These are phyloP conservation scores for Trichothecium roseum DNA, from an alignment of 2,329 filamentous ascomycete genomes.

Conservation along the genomic window DNA sequence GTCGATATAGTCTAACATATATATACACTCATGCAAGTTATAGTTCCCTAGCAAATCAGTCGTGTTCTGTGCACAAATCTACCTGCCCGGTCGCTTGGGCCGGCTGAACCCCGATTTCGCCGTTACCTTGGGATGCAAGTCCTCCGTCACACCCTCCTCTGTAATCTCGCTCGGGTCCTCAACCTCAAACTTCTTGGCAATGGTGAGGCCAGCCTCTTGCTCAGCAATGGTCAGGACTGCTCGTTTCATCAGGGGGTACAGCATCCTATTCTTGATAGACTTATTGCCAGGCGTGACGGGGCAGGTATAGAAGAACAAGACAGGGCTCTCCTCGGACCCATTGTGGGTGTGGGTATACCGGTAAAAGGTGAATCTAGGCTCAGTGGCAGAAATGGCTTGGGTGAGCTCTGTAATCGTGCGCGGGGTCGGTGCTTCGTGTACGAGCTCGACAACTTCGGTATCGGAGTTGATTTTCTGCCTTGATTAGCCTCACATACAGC, in stretches of 20 bases:
- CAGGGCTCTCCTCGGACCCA: slow-evolving; percentile 41
- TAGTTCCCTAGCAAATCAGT: neutral
- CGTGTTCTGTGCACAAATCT: slow-evolving; percentile 4
- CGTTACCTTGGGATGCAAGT: slow-evolving; percentile 58
- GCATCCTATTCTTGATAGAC: slow-evolving; percentile 73
- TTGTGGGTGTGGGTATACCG: slow-evolving; percentile 49
- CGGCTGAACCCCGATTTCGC: slow-evolving; percentile 61
- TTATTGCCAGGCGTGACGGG: slow-evolving; percentile 54
- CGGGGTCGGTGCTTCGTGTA: slow-evolving; percentile 37
- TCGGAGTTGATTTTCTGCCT: slow-evolving; percentile 59
- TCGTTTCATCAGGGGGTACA: slow-evolving; percentile 65
- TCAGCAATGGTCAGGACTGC: slow-evolving; percentile 58
- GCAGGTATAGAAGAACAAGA: slow-evolving; percentile 78
- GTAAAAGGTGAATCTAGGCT: slow-evolving; percentile 74
- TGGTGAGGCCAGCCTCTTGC: slow-evolving; percentile 50
- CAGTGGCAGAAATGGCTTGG: slow-evolving; percentile 49
- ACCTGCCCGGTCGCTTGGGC: slow-evolving; percentile 69
- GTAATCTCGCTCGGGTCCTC: slow-evolving; percentile 62
- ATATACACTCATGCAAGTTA: slow-evolving; percentile 11
- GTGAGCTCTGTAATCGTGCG: slow-evolving; percentile 49
- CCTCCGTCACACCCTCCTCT: slow-evolving; percentile 51
- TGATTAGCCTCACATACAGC: slow-evolving; percentile 4
- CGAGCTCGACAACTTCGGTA: slow-evolving; percentile 60
- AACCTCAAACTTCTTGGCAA: slow-evolving; percentile 62
- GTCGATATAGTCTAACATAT: slow-evolving; percentile 15